Evolutionary conservation across 495 filamentous ascomycete species (phyloP), one percentile per base, ranked within the genome.

Genomic region (Pyrenopolyporus hunteri): DNA sequence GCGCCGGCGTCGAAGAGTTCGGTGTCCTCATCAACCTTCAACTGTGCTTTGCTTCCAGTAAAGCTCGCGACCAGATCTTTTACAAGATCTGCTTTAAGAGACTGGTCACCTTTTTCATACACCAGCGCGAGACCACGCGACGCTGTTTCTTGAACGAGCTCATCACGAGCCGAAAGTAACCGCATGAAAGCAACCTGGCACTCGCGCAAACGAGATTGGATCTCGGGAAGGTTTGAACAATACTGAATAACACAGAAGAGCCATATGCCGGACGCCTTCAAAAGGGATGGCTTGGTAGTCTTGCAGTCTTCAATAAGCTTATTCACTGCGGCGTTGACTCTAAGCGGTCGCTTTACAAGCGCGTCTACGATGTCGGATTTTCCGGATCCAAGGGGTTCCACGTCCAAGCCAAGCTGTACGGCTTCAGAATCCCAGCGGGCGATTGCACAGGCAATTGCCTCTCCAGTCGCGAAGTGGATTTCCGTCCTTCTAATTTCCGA

Each of bases 1-100:
- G 91, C 89, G 9, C 94, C 94, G n/a, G 90, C 87, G 57, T 97
- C 94, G 70, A 98, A 98, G 4, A 98, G 77, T 71, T 97, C 88
- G 0, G 94, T 98, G 39, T 97, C 89, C 20, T 87, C 85, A 17
- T 89, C 89, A 4, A 98, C 89, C 64, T 87, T 93, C 25, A 96
- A 80, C 61, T 86, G 85, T 3, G 89, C 78, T 2, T 82, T 86
- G 19, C 81, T 78, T 1, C 88, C 89, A 0, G 94, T 97, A 55
- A 98, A 98, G 0, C 90, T 90, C 5, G 86, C 78, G 2, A 98
- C 89, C 3, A 98, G 82, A 68, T 96, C 92, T 25, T 85, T 87
- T 6, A 96, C 90, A 17, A 98, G 79, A 50, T 92, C 86, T 54
- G 90, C 86, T 71, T 89, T 92, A 1, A 97, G 79, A 6, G 81